These are phyloP conservation scores for Boletus eberwhitei DNA, from an alignment of 768 basidiomycete genomes.

Conservation along the genomic window DNA sequence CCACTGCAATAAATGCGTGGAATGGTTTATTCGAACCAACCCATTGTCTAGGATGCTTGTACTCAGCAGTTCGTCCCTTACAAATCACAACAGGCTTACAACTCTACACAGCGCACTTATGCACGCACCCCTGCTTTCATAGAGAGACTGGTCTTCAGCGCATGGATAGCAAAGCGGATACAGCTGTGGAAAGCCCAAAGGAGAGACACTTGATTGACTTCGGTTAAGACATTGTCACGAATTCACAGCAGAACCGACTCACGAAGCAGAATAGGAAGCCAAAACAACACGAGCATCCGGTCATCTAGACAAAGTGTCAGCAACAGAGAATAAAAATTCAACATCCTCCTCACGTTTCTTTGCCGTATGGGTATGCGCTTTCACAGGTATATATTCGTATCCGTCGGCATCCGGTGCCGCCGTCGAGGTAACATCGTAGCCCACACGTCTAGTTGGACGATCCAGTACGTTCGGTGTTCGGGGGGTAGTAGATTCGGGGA, in stretches of 20 bases:
- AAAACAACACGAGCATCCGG: constrained; percentile 81
- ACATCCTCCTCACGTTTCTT: constrained; percentile 57
- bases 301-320: constrained; percentile 50
- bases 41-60: not conserved
- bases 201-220: constrained; percentile 46
- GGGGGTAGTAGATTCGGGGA: constrained; percentile 11
- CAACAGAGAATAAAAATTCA: not conserved
- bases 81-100: constrained; percentile 1
- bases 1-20: not conserved
- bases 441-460: constrained; percentile 40
- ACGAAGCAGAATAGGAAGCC: constrained; percentile 83
- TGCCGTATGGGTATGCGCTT: constrained; percentile 40
- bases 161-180: constrained; percentile 48
- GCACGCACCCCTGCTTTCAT: constrained; percentile 40
- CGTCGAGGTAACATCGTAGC: constrained; percentile 44
- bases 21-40: constrained; percentile 7
- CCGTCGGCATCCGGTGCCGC: constrained; percentile 68
- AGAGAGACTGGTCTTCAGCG: constrained; percentile 47
- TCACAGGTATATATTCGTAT: constrained; percentile 58
- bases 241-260: constrained; percentile 33
- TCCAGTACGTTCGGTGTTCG: constrained; percentile 31
- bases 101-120: constrained; percentile 13
- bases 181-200: constrained; percentile 60
- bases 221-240: constrained; percentile 4
- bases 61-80: not conserved